A percentile compares a stretch with the other conserved stretches of the same genome.
Conservation (phyloP, 2,329 filamentous ascomycete species). For the Elsinoe necatrix region DNA sequence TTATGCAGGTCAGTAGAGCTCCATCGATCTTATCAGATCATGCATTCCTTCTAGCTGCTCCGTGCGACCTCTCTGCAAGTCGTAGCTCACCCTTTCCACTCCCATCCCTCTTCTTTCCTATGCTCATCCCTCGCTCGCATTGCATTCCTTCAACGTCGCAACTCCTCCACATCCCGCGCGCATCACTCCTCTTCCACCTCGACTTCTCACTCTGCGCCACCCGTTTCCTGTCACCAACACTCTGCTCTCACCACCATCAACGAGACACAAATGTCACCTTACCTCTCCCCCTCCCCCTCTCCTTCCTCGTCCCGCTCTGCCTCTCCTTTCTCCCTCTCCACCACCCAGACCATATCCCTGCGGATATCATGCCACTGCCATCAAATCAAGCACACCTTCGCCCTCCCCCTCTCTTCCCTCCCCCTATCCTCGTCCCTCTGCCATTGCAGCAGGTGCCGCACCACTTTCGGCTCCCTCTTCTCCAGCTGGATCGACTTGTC, state of each 20-base stretch:
- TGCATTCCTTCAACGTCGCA: not conserved
- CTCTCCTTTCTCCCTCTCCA: slow-evolving; percentile 21
- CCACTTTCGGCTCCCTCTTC: not conserved
- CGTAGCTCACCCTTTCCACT: slow-evolving; percentile 40
- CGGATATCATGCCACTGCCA: not conserved
- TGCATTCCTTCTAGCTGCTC: slow-evolving; percentile 24
- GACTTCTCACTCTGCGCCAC: not conserved
- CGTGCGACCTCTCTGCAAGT: slow-evolving; percentile 24
- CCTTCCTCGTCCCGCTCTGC: slow-evolving; percentile 33
- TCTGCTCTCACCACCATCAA: slow-evolving; percentile 22
- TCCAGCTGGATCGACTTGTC: not conserved
- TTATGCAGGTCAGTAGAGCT: not conserved
- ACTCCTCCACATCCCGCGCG: not conserved
- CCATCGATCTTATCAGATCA: slow-evolving; percentile 11
- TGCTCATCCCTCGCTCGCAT: not conserved
- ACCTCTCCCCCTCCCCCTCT: slow-evolving; percentile 25
- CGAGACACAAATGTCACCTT: not conserved
- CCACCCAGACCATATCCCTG: not conserved
- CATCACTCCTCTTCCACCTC: not conserved
- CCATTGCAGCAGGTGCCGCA: not conserved
- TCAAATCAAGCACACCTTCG: slow-evolving; percentile 22
- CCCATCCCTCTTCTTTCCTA: slow-evolving; percentile 25
- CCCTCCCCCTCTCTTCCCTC: not conserved
- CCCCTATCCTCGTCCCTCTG: not conserved
- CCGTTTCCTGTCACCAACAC: not conserved